A percentile compares a stretch with the other conserved stretches of the same genome.
Evolutionary conservation across 495 filamentous ascomycete species (phyloP).

Genomic region (Lophium mytilinum): DNA sequence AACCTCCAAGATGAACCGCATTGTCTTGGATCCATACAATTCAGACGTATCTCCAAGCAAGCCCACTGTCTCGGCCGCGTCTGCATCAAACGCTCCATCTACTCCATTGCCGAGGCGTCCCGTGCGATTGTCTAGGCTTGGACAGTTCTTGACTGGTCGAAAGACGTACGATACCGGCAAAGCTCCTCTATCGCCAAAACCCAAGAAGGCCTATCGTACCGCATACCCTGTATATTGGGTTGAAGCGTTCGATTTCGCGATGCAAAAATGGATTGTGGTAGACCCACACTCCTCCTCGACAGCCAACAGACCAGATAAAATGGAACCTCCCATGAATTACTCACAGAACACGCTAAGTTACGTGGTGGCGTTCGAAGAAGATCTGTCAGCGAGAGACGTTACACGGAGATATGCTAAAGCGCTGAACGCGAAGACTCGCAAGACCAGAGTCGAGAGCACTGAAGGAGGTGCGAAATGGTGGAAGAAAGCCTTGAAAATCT

Average conservation of each 20-base stretch:
- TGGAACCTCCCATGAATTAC: constrained; percentile 77
- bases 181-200: constrained; percentile 15
- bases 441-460: constrained; percentile 61
- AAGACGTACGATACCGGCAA: constrained; percentile 1
- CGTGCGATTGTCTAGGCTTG: constrained; percentile 14
- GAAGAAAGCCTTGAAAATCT: constrained; percentile 51
- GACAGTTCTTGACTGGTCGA: constrained; percentile 7
- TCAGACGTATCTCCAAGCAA: constrained; percentile 27
- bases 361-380: constrained; percentile 76
- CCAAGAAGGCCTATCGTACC: constrained; percentile 47
- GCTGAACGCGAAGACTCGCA: constrained; percentile 82
- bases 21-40: constrained; percentile 29
- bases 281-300: constrained; percentile 77
- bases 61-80: constrained; percentile 31
- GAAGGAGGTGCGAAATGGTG: constrained; percentile 66
- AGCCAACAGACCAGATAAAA: constrained; percentile 59
- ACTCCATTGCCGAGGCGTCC: constrained; percentile 7
- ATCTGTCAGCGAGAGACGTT: constrained; percentile 68
- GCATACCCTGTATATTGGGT: constrained; percentile 85
- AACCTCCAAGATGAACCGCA: constrained; percentile 34
- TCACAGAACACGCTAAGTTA: constrained; percentile 67
- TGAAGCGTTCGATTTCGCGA: constrained; percentile 73
- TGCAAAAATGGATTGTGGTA: constrained; percentile 84
- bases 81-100: constrained; percentile 16
- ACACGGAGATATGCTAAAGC: constrained; percentile 43